Evolutionary conservation across 2,329 filamentous ascomycete genomes (phyloP).

Genomic region (Venturia pyrina): DNA sequence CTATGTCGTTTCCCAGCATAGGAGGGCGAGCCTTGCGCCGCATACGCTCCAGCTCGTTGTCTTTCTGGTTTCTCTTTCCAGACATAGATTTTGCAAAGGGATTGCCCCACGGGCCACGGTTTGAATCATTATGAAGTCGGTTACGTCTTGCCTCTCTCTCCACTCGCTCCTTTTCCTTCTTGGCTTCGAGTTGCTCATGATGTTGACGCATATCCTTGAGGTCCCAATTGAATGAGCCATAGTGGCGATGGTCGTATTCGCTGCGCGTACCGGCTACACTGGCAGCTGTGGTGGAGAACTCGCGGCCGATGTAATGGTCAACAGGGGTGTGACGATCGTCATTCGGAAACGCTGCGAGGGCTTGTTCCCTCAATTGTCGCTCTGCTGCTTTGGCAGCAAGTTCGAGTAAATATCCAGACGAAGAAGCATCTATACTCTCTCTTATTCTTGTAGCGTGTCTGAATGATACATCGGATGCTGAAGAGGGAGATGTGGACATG

Average conservation of each 20-base stretch:
- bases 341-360: constrained; percentile 66
- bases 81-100: constrained; percentile 18
- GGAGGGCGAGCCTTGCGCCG: constrained; percentile 59
- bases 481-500: constrained; percentile 35
- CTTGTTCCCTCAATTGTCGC: constrained; percentile 67
- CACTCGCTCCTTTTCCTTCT: constrained; percentile 20
- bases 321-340: constrained; percentile 59
- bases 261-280: not conserved
- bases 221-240: constrained; percentile 48
- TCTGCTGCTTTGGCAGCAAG: constrained; percentile 73
- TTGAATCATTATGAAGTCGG: not conserved
- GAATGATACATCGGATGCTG: constrained; percentile 39
- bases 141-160: constrained; percentile 14
- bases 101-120: constrained; percentile 28
- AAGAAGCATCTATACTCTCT: constrained; percentile 65
- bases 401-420: constrained; percentile 66
- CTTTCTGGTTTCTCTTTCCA: not conserved
- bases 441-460: constrained; percentile 44
- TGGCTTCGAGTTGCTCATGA: constrained; percentile 52
- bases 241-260: constrained; percentile 9
- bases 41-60: constrained; percentile 39
- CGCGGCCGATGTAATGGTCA: constrained; percentile 60
- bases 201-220: constrained; percentile 73
- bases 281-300: constrained; percentile 39
- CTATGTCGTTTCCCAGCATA: constrained; percentile 76